These are phyloP conservation scores for Alternaria alternata DNA, from an alignment of 2,329 filamentous ascomycete species.

Conservation along the genomic window DNA sequence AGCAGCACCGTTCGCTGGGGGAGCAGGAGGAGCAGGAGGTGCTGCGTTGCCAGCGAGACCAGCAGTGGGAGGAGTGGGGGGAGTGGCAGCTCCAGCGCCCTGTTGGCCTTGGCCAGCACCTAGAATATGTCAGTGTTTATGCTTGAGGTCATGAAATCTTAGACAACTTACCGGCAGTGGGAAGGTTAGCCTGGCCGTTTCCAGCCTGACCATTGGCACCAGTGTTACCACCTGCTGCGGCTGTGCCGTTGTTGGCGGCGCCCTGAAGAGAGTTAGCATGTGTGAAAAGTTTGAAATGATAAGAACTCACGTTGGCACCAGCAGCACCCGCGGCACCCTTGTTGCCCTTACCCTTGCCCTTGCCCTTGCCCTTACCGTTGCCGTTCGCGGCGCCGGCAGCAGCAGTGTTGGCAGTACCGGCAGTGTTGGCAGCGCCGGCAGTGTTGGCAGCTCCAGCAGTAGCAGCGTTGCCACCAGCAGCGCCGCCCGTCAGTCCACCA, in stretches of 20 bases:
- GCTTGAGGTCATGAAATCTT: rapidly evolving
- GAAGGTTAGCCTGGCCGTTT: background rate
- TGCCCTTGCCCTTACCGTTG: too few species aligned
- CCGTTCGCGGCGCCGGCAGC: background rate
- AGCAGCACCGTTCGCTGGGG: background rate
- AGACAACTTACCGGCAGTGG: background rate
- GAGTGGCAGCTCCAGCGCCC: background rate
- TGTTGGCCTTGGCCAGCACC: background rate
- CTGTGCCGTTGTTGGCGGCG: slow-evolving; percentile 12
- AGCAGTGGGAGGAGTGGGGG: background rate
- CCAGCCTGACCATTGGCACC: background rate
- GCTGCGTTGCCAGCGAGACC: background rate
- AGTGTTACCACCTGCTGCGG: background rate
- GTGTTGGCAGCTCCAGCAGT: slow-evolving; percentile 8
- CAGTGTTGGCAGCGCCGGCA: slow-evolving; percentile 9
- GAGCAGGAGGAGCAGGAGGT: background rate
- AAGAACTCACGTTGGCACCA: background rate
- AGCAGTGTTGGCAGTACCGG: background rate
- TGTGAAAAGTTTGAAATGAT: background rate
- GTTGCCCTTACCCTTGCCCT: too few species aligned
- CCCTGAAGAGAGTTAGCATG: background rate
- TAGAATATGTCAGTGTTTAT: background rate
- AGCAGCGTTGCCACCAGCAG: background rate
- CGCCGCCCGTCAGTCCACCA: background rate
- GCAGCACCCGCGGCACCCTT: background rate